Evolutionary conservation across 371 early-diverging fungal genomes (phyloP).

Genomic region (Mucor plumbeus): DNA sequence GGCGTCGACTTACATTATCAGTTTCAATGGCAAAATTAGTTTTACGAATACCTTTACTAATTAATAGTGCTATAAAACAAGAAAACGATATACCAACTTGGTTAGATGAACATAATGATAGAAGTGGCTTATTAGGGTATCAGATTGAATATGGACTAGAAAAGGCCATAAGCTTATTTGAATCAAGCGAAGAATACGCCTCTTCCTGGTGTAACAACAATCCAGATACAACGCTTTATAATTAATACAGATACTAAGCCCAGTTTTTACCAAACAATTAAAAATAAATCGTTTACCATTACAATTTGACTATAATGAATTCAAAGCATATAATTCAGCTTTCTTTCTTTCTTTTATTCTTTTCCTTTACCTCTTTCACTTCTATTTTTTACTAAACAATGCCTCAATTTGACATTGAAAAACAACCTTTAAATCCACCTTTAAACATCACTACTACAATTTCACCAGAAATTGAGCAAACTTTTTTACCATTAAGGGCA

Average conservation of each 20-base stretch:
- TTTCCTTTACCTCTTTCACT: neutral
- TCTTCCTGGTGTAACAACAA: slow-evolving; percentile 2
- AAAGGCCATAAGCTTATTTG: slow-evolving; percentile 7
- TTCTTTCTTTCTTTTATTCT: neutral
- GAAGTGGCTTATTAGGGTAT: neutral
- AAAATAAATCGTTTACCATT: neutral
- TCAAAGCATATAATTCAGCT: neutral
- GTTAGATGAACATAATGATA: neutral
- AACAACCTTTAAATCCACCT: slow-evolving; percentile 16
- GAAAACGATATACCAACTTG: neutral
- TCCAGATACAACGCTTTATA: neutral
- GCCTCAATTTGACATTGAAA: slow-evolving; percentile 10
- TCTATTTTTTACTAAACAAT: slow-evolving; percentile 6
- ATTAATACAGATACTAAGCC: slow-evolving; percentile 14
- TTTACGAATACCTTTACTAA: slow-evolving; percentile 59
- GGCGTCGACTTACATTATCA: slow-evolving; percentile 62
- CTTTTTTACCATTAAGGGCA: neutral
- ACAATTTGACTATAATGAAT: neutral
- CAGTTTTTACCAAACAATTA: neutral
- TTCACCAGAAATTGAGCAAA: neutral
- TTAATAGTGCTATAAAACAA: slow-evolving; percentile 40
- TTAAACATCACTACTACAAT: neutral
- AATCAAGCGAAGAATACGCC: slow-evolving; percentile 5
- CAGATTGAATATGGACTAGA: slow-evolving; percentile 11
- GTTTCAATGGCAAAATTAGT: slow-evolving; percentile 57